A percentile compares a stretch with the other conserved stretches of the same genome.
These are phyloP conservation scores for Hortiboletus flavorubellus DNA, from an alignment of 768 basidiomycete genomes.

Conservation along the genomic window DNA sequence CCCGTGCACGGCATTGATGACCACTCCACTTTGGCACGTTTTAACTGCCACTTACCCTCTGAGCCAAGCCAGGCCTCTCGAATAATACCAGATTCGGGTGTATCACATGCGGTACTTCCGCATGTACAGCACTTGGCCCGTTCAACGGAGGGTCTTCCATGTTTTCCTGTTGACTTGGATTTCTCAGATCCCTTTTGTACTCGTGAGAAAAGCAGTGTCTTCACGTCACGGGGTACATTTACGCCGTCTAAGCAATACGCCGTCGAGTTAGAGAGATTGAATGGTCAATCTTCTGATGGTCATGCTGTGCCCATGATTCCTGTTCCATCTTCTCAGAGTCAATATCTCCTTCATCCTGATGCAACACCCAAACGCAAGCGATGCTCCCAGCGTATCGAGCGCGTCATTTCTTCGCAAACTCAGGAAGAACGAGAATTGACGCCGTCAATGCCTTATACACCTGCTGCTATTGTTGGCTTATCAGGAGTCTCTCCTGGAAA, in stretches of 20 bases:
- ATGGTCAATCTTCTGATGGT: background rate
- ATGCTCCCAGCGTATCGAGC: slow-evolving; percentile 20
- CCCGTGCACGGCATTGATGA: background rate
- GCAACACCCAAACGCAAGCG: slow-evolving; percentile 36
- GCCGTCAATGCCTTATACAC: slow-evolving; percentile 5
- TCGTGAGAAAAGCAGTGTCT: background rate
- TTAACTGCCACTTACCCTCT: background rate
- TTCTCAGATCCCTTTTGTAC: background rate
- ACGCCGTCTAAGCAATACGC: background rate
- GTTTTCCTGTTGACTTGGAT: background rate
- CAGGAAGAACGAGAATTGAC: slow-evolving; percentile 31
- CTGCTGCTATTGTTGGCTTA: background rate
- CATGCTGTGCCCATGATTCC: slow-evolving; percentile 11
- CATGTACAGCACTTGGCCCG: background rate
- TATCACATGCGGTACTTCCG: background rate
- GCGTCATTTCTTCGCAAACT: slow-evolving; percentile 32
- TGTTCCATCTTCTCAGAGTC: slow-evolving; percentile 32
- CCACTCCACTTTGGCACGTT: slow-evolving; percentile 1
- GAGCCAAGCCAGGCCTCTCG: background rate
- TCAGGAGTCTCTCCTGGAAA: slow-evolving; percentile 1
- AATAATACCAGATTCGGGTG: background rate
- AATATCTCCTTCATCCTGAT: slow-evolving; percentile 31
- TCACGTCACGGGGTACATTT: background rate
- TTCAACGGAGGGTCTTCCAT: background rate
- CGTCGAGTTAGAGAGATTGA: background rate